Evolutionary conservation across 2,329 filamentous ascomycete genomes (phyloP), one percentile per base, ranked within the genome.

Genomic region (Cytospora piceicola): DNA sequence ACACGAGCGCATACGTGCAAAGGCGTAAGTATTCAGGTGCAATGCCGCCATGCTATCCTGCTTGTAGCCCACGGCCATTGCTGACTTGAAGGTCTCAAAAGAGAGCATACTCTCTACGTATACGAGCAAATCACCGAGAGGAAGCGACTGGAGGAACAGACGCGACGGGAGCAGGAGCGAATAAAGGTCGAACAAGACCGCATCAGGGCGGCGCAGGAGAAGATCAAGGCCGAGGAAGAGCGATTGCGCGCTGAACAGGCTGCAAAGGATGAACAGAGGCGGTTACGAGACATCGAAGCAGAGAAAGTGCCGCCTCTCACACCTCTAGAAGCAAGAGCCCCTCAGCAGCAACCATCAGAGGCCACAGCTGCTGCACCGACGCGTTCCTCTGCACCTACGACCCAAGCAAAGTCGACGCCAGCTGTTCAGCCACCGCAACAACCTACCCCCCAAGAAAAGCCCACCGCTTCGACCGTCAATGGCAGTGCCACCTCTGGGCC

Each of bases 201-300:
- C 7, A 49, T 59, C 27, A 29, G 53, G 24, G 49, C 64, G 29
- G 55, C 60, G 17, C 55, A 68, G n/a, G 72, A 75, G 22, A 74
- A 71, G 7, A 73, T 78, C 34, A 74, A 73, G 64, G 72, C 73
- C 4, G 74, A 73, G 42, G 72, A 74, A 61, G 67, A 32, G 34
- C 63, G 66, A 9, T 15, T 68, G 20, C 55, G 61, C 30, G 66
- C 66, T 2, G 66, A 68, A 36, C 27, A 66, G 46, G 59, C 57
- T n/a, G 63, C 66, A 17, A 55, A 51, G 6, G 59, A 63, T 12
- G 58, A 65, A 20, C 59, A 66, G 52, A 36, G 58, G 46, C 64
- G 58, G 22, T 46, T 63, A 20, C 56, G 63, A 60, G 66, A 68
- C n/a, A 53, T 68, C 24, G 60, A 53, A 29, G 59, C 63, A 5